A percentile compares a stretch with the other conserved stretches of the same genome.
These are phyloP conservation scores for Fusarium xylarioides DNA, from an alignment of 2,329 filamentous ascomycete genomes.

Conservation along the genomic window DNA sequence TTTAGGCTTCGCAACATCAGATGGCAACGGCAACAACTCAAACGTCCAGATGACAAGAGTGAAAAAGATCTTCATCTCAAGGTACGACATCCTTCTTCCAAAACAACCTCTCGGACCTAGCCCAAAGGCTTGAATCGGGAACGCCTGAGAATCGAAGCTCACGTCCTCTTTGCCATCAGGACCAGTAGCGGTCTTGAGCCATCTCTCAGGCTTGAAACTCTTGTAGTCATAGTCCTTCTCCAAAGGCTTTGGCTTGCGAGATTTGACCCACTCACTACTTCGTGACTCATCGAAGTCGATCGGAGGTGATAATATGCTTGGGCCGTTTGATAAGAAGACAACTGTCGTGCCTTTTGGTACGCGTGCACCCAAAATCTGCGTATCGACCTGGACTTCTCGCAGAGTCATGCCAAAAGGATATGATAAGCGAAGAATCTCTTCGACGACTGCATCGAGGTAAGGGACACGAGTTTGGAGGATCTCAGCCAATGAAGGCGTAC, in stretches of 20 bases:
- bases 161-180: not conserved
- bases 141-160: conserved; percentile 43
- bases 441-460: conserved; percentile 23
- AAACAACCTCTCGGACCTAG: conserved; percentile 49
- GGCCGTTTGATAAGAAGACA: conserved; percentile 16
- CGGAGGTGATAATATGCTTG: conserved; percentile 4
- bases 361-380: conserved; percentile 6
- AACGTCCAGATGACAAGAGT: conserved; percentile 45
- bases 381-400: conserved; percentile 15
- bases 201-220: conserved; percentile 21
- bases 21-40: conserved; percentile 15
- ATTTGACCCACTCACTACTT: conserved; percentile 10
- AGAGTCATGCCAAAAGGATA: conserved; percentile 14
- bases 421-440: conserved; percentile 14
- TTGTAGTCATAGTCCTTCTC: not conserved
- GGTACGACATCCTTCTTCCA: conserved; percentile 45
- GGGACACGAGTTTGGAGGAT: conserved; percentile 16
- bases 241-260: not conserved
- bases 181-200: not conserved
- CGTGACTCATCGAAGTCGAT: conserved; percentile 5
- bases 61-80: conserved; percentile 43
- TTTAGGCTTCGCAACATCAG: not conserved
- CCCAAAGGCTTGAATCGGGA: conserved; percentile 48
- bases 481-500: conserved; percentile 2
- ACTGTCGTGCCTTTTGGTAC: conserved; percentile 29